Conservation (phyloP, 352 stramenopile genomes). For the Phytophthora nicotianae region DNA sequence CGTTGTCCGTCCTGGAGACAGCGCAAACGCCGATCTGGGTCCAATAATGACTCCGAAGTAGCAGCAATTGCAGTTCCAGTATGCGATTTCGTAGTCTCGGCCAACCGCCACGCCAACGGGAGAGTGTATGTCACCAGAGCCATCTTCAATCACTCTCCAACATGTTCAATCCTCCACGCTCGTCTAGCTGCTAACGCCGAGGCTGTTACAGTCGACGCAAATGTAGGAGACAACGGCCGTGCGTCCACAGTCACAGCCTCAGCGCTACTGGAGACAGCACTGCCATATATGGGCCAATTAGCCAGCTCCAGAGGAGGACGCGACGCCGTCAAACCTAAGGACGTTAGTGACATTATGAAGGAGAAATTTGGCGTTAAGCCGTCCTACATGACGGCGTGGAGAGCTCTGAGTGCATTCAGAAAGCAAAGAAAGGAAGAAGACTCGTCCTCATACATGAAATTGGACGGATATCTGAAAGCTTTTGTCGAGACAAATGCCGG, state of each 20-base stretch:
- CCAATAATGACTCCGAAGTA: constrained; percentile 5
- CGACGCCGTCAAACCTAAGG: constrained; percentile 67
- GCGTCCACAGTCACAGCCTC: constrained; percentile 55
- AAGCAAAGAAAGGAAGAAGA: constrained; percentile 75
- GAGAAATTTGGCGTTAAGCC: constrained; percentile 79
- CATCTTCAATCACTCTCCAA: constrained; percentile 47
- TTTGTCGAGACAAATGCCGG: constrained; percentile 65
- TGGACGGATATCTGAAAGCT: constrained; percentile 64
- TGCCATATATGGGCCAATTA: constrained; percentile 66
- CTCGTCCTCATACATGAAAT: constrained; percentile 69
- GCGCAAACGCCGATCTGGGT: constrained; percentile 47
- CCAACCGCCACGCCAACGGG: constrained; percentile 78
- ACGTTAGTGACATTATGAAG: constrained; percentile 86
- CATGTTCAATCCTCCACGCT: constrained; percentile 54
- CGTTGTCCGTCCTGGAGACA: constrained; percentile 80
- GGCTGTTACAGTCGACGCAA: constrained; percentile 1
- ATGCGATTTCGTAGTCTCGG: constrained; percentile 78
- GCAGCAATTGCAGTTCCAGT: constrained; percentile 13
- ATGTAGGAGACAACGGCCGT: constrained; percentile 14
- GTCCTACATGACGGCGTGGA: constrained; percentile 84
- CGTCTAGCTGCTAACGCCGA: constrained; percentile 39
- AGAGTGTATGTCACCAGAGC: constrained; percentile 76
- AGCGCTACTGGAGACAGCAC: constrained; percentile 73
- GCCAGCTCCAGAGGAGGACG: constrained; percentile 37
- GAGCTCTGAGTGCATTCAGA: constrained; percentile 68